Conservation (phyloP, 2,329 filamentous ascomycete genomes). For the Stagonosporopsis cucurbitacearum region DNA sequence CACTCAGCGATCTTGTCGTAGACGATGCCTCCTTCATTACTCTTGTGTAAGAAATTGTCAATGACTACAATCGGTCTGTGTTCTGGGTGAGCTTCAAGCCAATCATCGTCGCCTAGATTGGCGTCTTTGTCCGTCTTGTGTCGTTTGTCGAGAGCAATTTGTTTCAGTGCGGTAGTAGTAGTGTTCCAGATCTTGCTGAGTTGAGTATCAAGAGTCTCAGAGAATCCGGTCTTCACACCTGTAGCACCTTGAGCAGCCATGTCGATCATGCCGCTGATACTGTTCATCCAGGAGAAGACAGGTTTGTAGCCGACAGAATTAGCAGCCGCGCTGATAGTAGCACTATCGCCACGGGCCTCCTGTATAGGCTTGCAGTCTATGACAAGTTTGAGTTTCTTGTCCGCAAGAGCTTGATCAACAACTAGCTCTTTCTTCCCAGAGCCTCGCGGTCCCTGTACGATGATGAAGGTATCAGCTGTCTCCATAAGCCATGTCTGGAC, state of each 20-base stretch:
- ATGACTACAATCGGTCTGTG: constrained; percentile 82
- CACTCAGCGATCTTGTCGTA: constrained; percentile 74
- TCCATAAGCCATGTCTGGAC: constrained; percentile 87
- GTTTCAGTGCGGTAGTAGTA: constrained; percentile 77
- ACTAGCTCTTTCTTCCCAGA: constrained; percentile 91
- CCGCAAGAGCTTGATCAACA: constrained; percentile 79
- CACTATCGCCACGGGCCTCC: constrained; percentile 85
- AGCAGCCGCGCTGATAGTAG: constrained; percentile 83
- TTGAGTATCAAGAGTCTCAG: constrained; percentile 88
- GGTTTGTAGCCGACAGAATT: constrained; percentile 86
- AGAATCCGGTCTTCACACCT: constrained; percentile 92
- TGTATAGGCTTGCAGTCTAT: constrained; percentile 94
- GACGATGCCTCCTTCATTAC: constrained; percentile 54
- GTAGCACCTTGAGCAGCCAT: constrained; percentile 92
- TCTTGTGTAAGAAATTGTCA: constrained; percentile 89
- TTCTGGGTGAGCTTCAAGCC: constrained; percentile 88
- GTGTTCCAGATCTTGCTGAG: constrained; percentile 88
- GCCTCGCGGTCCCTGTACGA: constrained; percentile 89
- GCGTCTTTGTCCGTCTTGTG: constrained; percentile 76
- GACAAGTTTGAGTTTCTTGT: constrained; percentile 77
- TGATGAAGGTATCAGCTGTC: constrained; percentile 88
- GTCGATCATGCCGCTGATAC: constrained; percentile 88
- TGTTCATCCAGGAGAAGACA: constrained; percentile 96
- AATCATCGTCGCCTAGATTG: constrained; percentile 79
- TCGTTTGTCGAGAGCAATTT: constrained; percentile 73